Percentiles rank a stretch among this genome's conserved stretches.
Evolutionary conservation across 2,329 filamentous ascomycete genomes (phyloP).

Genomic region (Xylaria sp.): DNA sequence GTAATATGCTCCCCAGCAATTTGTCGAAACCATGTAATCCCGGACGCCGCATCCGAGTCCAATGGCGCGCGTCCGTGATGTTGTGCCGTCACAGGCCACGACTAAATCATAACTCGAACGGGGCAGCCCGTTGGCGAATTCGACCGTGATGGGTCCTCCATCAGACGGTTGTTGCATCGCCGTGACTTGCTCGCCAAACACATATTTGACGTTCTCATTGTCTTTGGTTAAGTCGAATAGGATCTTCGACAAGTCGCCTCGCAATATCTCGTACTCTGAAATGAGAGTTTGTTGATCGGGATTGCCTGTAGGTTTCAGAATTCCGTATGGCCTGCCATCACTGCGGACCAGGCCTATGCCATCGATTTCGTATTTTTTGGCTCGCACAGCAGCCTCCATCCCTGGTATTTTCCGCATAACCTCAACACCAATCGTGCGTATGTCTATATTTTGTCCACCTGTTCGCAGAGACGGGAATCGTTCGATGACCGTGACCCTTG

Average conservation of each 20-base stretch:
- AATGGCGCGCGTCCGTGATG: constrained; percentile 59
- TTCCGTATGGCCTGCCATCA: constrained; percentile 52
- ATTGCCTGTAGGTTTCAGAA: constrained; percentile 50
- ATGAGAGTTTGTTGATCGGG: constrained; percentile 57
- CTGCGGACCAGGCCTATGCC: constrained; percentile 56
- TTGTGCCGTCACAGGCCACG: constrained; percentile 60
- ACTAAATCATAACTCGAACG: constrained; percentile 58
- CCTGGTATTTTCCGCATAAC: constrained; percentile 49
- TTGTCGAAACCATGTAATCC: constrained; percentile 52
- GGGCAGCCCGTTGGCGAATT: constrained; percentile 54
- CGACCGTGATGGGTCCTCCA: constrained; percentile 53
- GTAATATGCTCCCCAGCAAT: constrained; percentile 58
- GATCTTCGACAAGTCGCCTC: constrained; percentile 57
- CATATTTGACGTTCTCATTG: constrained; percentile 52
- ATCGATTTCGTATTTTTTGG: constrained; percentile 54
- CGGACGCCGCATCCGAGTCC: constrained; percentile 54
- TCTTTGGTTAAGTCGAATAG: constrained; percentile 55
- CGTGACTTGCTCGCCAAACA: constrained; percentile 54
- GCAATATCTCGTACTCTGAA: constrained; percentile 61
- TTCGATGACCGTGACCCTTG: constrained; percentile 45
- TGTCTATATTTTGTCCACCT: constrained; percentile 46
- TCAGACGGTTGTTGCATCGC: constrained; percentile 50
- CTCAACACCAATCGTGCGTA: constrained; percentile 43
- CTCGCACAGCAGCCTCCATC: constrained; percentile 52
- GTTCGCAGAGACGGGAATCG: constrained; percentile 42